Base-by-base conservation (phyloP, 257 asterid species). In the Solanum chmielewskii region DNA sequence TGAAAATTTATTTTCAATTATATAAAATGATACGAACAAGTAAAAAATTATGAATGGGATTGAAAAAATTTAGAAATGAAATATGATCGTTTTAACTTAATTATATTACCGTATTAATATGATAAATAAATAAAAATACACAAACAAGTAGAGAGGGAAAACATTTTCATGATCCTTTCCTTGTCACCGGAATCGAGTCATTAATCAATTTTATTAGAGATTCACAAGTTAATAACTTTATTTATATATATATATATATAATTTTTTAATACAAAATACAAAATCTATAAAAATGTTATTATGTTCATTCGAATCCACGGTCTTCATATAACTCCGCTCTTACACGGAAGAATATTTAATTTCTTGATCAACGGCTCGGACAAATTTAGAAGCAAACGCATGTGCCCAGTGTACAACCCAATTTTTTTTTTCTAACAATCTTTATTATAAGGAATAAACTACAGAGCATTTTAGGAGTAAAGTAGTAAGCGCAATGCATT, bases 241-340 rank as follows among this genome's bases (percentile, higher is more conserved):
- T 14, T 4, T 4, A 45, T 0, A 47, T 47, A 31, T 31, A 31
- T 31, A 31, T 31, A 31, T 31, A 31, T 31, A 31, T 2, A 31
- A 31, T 14, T 14, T 49, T 49, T 0, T 52, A 52, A 0, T 52
- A 52, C 2, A 52, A 52, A 52, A 16, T 52, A 52, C 3, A 16
- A 1, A 15, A 52, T 52, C 0, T 16, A 16, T 0, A 23, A 0
- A 52, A 16, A 52, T 2, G 0, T 16, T 52, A 52, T 52, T 6
- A 3, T 0, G 0, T 16, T 52, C 10, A 0, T 52, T 1, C 10
- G 2, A 52, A 52, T 4, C 0, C n/a, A 52, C 0, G 0, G 15
- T 20, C 2, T 0, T 1, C 7, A 49, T 9, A 1, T 18, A 5
- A 18, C 21, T 49, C 59, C 9, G 9, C 16, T 14, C 6, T 6